A percentile compares a stretch with the other conserved stretches of the same genome.
Conservation (phyloP, 176 grass and related monocot species). For the Dactylis glomerata region DNA sequence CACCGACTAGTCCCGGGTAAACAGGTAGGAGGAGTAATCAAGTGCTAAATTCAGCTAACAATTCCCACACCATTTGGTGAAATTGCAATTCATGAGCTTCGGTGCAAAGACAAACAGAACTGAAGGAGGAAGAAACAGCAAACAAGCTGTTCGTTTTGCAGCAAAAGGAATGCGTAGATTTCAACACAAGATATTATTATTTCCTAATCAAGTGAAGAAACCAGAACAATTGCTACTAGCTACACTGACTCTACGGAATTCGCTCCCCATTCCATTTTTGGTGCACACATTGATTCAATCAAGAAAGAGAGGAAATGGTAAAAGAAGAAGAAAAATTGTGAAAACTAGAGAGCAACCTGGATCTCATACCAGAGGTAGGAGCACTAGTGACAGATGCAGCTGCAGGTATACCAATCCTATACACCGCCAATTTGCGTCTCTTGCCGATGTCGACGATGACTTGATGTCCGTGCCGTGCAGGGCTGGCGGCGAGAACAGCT, state of each 20-base stretch:
- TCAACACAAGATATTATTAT: conserved; percentile 44
- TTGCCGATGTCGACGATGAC: conserved; percentile 27
- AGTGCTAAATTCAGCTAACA: not conserved
- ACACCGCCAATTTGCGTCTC: conserved; percentile 32
- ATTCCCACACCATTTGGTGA: not conserved
- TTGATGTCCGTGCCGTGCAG: conserved; percentile 19
- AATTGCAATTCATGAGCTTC: not conserved
- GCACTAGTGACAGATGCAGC: conserved; percentile 43
- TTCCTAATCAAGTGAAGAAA: conserved; percentile 36
- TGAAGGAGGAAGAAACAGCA: not conserved
- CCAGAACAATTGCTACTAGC: conserved; percentile 27
- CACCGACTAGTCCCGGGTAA: not conserved
- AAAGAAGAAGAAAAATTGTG: conserved; percentile 36
- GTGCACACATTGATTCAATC: conserved; percentile 43
- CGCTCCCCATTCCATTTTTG: conserved; percentile 34
- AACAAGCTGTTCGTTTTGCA: conserved; percentile 1
- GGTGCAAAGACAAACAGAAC: conserved; percentile 13
- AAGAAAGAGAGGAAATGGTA: conserved; percentile 15
- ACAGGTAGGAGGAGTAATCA: not conserved
- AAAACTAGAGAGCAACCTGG: conserved; percentile 36
- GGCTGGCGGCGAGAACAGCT: conserved; percentile 57
- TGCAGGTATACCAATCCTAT: conserved; percentile 48
- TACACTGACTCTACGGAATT: conserved; percentile 61
- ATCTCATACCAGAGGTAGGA: conserved; percentile 67
- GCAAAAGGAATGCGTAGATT: conserved; percentile 13